Conservation (phyloP, 495 filamentous ascomycete genomes). For the Xylaria flabelliformis region DNA sequence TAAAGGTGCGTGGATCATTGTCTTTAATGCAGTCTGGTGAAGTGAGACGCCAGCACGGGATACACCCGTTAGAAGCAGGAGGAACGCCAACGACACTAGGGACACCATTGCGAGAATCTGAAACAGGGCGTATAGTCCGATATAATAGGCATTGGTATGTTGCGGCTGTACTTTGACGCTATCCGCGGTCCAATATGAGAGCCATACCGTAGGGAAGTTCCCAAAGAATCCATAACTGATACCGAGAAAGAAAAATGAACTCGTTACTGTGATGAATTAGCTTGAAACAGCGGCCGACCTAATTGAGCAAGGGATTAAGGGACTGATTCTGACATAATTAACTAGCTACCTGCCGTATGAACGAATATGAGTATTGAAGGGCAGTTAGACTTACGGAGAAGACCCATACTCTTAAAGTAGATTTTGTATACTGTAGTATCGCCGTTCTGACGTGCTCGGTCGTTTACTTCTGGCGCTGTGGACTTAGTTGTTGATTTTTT, state of each 20-base stretch:
- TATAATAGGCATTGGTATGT: not conserved
- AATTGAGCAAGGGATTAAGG: too few species aligned
- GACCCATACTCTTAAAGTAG: constrained; percentile 49
- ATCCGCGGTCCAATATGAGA: not conserved
- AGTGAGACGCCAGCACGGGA: not conserved
- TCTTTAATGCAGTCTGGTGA: not conserved
- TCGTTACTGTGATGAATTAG: not conserved
- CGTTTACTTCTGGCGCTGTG: not conserved
- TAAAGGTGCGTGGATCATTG: not conserved
- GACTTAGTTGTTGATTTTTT: not conserved
- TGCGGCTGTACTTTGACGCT: not conserved
- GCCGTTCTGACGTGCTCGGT: not conserved
- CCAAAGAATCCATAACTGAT: not conserved
- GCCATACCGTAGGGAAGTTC: not conserved
- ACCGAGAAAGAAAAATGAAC: not conserved
- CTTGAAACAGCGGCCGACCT: not conserved
- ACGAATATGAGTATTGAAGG: not conserved
- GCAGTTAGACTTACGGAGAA: not conserved
- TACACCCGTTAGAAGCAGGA: not conserved
- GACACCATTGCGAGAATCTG: not conserved
- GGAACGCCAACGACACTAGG: not conserved
- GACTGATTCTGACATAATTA: too few species aligned
- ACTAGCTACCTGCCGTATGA: too few species aligned
- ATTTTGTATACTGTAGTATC: constrained; percentile 30
- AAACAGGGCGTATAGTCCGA: not conserved